Evolutionary conservation across 2,329 filamentous ascomycete genomes (phyloP), one percentile per base, ranked within the genome.

Genomic region (Colletotrichum sp.): DNA sequence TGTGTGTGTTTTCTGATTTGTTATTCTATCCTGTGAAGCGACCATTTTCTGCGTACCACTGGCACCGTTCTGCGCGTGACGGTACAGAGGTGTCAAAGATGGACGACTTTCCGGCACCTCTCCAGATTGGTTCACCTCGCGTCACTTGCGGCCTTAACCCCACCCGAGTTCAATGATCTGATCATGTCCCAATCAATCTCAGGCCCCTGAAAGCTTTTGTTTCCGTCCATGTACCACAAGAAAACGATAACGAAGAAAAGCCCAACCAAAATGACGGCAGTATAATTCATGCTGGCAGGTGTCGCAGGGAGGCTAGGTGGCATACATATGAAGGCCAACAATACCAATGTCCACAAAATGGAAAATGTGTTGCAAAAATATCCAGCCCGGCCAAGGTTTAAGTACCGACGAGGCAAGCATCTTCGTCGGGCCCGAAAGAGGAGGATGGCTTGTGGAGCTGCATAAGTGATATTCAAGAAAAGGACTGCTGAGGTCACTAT

Each of bases 401-500:
- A 79, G 5, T 70, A 62, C 5, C 77, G 78, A 8, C 59, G 32
- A 4, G 79, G 78, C 7, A 81, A 76, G n/a, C 16, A 62, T n/a
- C 75, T 79, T 5, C 64, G n/a, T 4, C 80, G 76, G 3, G 80
- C 80, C 7, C 77, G 61, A 16, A 77, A 49, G 6, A 77, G 55
- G 1, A 80, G 44, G 4, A 83, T 81, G 2, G 65, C 82, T 69
- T 82, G 81, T 1, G 82, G 82, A 3, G 83, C 72, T 2, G 72
- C 77, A 29, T 83, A 83, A 2, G 81, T 81, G 34, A 84, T 79
- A 39, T 82, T 83, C n/a, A 83, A 55, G 57, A 77, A 77, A 0
- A 83, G 71, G 3, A 82, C 80, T 7, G 82, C 80, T 2, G 80
- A 78, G 9, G 75, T 82, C 59, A 84, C 79, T 57, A 84, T 83